phyloP scores from a whole-genome alignment of 768 basidiomycete genomes.

The Asterophora lycoperdoides region DNA sequence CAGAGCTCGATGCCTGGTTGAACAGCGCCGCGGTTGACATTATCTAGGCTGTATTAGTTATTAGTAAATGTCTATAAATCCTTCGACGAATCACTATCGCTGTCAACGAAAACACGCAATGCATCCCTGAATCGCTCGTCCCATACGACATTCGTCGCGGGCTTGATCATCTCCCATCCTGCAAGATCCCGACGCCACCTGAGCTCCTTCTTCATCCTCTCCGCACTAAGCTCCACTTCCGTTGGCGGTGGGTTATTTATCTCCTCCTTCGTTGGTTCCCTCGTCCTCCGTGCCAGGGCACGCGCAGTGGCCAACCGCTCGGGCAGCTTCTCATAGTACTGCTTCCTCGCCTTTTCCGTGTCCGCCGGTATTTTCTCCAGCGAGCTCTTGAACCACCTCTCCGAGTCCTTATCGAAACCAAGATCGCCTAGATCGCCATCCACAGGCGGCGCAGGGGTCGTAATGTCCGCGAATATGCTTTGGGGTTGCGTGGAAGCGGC shows the following conservation, averaged over 20 bases:
- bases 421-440: constrained; percentile 47
- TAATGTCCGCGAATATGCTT: constrained; percentile 21
- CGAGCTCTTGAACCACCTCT: constrained; percentile 67
- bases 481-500: constrained; percentile 25
- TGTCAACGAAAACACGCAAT: constrained; percentile 55
- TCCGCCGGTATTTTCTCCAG: constrained; percentile 47
- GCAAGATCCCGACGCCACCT: constrained; percentile 76
- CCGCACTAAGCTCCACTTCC: constrained; percentile 84
- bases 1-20: constrained; percentile 67
- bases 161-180: constrained; percentile 76
- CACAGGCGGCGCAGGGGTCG: constrained; percentile 14
- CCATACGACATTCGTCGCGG: constrained; percentile 65
- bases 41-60: constrained; percentile 20
- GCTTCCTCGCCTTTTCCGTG: constrained; percentile 64
- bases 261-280: constrained; percentile 89
- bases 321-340: constrained; percentile 72
- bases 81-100: constrained; percentile 6
- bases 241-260: constrained; percentile 71
- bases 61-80: constrained; percentile 8
- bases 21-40: constrained; percentile 61
- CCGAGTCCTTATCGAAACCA: constrained; percentile 66
- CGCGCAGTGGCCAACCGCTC: constrained; percentile 68
- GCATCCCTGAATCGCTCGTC: constrained; percentile 63
- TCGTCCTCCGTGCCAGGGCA: constrained; percentile 64
- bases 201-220: constrained; percentile 85